Conservation (phyloP, 148 eudicot genomes). For the Rhododendron mucronatum region DNA sequence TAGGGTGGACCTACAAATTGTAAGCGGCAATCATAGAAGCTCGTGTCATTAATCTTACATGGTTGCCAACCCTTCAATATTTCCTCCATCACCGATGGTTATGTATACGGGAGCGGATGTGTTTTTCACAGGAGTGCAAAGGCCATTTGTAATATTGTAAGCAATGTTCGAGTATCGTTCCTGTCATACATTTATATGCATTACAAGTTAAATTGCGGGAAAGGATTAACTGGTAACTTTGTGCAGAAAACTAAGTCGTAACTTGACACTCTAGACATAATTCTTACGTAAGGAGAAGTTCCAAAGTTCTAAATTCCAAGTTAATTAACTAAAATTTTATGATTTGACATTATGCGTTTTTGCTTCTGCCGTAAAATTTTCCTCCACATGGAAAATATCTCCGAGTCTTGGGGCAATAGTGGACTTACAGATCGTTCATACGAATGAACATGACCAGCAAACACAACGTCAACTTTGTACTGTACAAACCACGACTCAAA, state of each 20-base stretch:
- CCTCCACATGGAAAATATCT: background rate
- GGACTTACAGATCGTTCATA: constrained; percentile 40
- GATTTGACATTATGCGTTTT: background rate
- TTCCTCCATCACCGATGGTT: constrained; percentile 53
- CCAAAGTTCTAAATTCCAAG: background rate
- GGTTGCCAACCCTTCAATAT: constrained; percentile 41
- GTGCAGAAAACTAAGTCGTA: background rate
- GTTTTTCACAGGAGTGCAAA: constrained; percentile 28
- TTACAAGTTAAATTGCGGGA: background rate
- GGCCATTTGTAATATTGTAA: constrained; percentile 36
- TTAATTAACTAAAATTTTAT: background rate
- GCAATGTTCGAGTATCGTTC: constrained; percentile 38
- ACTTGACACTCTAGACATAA: background rate
- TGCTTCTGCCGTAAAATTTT: background rate
- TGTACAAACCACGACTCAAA: constrained; percentile 33
- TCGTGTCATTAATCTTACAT: constrained; percentile 19
- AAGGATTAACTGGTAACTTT: background rate
- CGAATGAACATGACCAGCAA: constrained; percentile 44
- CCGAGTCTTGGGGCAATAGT: background rate
- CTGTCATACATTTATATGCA: constrained; percentile 10
- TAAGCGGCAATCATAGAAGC: too few relatives aligned
- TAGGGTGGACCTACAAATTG: background rate
- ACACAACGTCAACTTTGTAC: constrained; percentile 39
- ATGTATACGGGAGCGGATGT: constrained; percentile 44
- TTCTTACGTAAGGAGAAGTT: background rate